Percentiles rank a stretch among this genome's conserved stretches.
Evolutionary conservation across 2,329 filamentous ascomycete species (phyloP).

Genomic region (Fusarium heterosporum): DNA sequence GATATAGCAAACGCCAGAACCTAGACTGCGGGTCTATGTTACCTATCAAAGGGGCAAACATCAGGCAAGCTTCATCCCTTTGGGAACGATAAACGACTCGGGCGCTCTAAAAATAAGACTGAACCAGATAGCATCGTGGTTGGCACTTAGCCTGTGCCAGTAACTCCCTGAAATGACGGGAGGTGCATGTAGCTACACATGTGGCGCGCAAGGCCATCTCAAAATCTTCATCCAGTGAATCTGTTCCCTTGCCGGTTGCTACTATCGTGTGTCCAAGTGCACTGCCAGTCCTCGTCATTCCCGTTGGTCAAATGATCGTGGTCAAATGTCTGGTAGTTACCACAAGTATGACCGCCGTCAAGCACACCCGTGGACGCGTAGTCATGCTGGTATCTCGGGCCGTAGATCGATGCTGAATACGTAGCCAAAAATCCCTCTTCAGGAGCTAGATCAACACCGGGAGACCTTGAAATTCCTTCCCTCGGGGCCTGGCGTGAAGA

Average conservation of each 20-base stretch:
- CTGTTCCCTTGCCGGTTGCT: background rate
- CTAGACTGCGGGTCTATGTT: conserved; percentile 9
- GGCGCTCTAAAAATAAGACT: background rate
- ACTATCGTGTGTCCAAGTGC: background rate
- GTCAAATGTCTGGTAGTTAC: conserved; percentile 7
- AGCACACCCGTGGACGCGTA: conserved; percentile 1
- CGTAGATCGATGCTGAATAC: background rate
- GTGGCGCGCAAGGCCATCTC: background rate
- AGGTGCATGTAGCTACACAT: conserved; percentile 12
- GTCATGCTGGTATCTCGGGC: background rate
- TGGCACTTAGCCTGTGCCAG: background rate
- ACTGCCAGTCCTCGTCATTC: background rate
- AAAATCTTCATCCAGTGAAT: background rate
- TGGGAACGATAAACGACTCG: background rate
- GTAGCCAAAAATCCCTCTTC: background rate
- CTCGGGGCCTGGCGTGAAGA: conserved; percentile 3
- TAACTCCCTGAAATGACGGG: background rate
- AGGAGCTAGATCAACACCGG: background rate
- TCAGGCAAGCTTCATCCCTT: background rate
- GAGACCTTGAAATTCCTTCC: conserved; percentile 9
- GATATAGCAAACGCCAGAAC: conserved; percentile 8
- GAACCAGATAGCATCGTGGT: conserved; percentile 1
- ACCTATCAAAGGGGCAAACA: background rate
- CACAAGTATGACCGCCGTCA: background rate
- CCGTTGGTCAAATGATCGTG: background rate